These are phyloP conservation scores for Xylariaceae sp. DNA, from an alignment of 2,329 filamentous ascomycete species.

Conservation along the genomic window DNA sequence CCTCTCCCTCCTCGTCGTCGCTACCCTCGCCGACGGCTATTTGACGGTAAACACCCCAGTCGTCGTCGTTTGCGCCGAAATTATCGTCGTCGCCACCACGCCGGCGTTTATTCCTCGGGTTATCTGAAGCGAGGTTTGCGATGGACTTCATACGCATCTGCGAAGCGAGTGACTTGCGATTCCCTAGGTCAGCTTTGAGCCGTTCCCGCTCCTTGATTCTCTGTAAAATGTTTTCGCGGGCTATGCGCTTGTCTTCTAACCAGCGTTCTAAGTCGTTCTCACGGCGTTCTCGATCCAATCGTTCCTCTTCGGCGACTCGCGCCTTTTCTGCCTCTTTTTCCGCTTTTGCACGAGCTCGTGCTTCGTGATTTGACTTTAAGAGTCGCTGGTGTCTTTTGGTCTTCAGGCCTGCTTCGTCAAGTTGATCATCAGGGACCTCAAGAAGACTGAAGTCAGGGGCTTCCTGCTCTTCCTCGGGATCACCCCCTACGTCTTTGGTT, in stretches of 20 bases:
- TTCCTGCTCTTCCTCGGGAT: slow-evolving; percentile 76
- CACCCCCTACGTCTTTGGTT: slow-evolving; percentile 85
- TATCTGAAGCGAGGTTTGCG: slow-evolving; percentile 89
- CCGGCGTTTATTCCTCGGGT: slow-evolving; percentile 75
- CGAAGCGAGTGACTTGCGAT: slow-evolving; percentile 91
- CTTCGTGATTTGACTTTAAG: slow-evolving; percentile 92
- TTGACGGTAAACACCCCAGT: slow-evolving; percentile 95
- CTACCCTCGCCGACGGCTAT: slow-evolving; percentile 76
- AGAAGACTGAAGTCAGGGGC: slow-evolving; percentile 82
- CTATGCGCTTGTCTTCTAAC: slow-evolving; percentile 76
- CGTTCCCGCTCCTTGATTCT: slow-evolving; percentile 92
- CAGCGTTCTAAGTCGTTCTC: slow-evolving; percentile 81
- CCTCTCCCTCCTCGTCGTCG: slow-evolving; percentile 82
- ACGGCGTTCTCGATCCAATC: slow-evolving; percentile 76
- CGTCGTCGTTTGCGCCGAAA: slow-evolving; percentile 94
- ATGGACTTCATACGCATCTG: slow-evolving; percentile 99
- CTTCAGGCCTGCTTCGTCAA: slow-evolving; percentile 87
- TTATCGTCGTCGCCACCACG: slow-evolving; percentile 90
- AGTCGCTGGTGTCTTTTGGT: slow-evolving; percentile 89
- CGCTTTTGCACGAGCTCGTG: slow-evolving; percentile 85
- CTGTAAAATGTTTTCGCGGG: slow-evolving; percentile 65
- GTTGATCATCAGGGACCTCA: slow-evolving; percentile 83
- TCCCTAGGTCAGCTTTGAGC: slow-evolving; percentile 89
- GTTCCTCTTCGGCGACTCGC: slow-evolving; percentile 74
- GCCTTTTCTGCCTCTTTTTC: slow-evolving; percentile 94